Evolutionary conservation across 129 eudicot genomes (phyloP).

Genomic region (Glebionis coronaria): DNA sequence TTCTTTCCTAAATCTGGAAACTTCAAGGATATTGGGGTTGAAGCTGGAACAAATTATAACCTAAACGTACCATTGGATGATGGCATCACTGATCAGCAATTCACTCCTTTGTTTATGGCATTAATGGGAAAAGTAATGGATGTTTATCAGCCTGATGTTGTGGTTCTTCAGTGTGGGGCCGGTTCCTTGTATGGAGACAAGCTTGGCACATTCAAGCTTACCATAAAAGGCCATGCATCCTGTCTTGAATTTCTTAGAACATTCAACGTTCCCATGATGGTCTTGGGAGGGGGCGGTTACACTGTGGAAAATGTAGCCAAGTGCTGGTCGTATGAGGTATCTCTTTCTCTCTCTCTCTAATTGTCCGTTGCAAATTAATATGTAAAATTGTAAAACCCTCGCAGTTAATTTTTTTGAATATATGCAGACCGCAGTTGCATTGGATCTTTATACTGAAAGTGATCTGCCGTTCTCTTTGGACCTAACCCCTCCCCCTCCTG

Average conservation of each 20-base stretch:
- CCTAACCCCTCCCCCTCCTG: no score
- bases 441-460: no score
- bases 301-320: no score
- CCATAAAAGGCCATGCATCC: slow-evolving; percentile 93
- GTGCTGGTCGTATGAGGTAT: no score
- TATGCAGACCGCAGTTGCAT: no score
- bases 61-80: slow-evolving; percentile 82
- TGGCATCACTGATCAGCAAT: slow-evolving; percentile 75
- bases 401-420: no score
- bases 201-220: slow-evolving; percentile 81
- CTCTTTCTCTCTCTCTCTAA: no score
- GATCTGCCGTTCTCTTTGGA: no score
- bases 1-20: slow-evolving; percentile 92
- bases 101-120: slow-evolving; percentile 63
- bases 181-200: slow-evolving; percentile 91
- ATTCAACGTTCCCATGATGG: slow-evolving; percentile 50
- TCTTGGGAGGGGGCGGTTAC: no score
- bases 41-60: slow-evolving; percentile 64
- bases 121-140: slow-evolving; percentile 75
- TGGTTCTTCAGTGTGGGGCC: slow-evolving; percentile 94
- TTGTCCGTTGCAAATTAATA: no score
- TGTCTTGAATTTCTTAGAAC: slow-evolving; percentile 84
- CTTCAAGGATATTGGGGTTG: slow-evolving; percentile 65
- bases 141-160: slow-evolving; percentile 88
- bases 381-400: no score